Conservation (phyloP, 257 asterid genomes). For the Nemophila menziesii region DNA sequence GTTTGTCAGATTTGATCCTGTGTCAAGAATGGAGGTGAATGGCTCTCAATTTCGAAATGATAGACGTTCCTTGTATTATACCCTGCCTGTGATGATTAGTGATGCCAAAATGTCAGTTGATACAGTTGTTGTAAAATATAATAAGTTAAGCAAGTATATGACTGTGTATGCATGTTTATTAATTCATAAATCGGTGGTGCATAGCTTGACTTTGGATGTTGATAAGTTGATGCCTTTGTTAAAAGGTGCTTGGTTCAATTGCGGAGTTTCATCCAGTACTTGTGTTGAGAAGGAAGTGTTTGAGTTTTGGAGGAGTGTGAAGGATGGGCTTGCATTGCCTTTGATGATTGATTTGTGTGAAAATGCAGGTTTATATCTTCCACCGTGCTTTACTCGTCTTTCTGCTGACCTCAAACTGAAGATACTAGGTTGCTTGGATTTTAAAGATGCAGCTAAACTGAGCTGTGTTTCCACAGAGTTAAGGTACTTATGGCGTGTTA, state of each 20-base stretch:
- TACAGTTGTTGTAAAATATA: slow-evolving; percentile 42
- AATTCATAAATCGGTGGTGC: slow-evolving; percentile 15
- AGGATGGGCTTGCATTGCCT: slow-evolving; percentile 71
- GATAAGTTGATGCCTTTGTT: slow-evolving; percentile 45
- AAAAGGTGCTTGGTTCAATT: slow-evolving; percentile 77
- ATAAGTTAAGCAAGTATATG: slow-evolving; percentile 45
- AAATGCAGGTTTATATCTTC: slow-evolving; percentile 50
- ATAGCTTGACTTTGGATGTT: slow-evolving; percentile 40
- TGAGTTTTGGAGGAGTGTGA: slow-evolving; percentile 59
- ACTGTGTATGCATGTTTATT: slow-evolving; percentile 49
- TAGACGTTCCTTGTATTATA: slow-evolving; percentile 38
- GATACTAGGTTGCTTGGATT: slow-evolving; percentile 50
- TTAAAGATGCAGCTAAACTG: slow-evolving; percentile 51
- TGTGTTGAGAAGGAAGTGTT: slow-evolving; percentile 74
- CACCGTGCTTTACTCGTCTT: slow-evolving; percentile 68
- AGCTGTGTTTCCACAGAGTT: slow-evolving; percentile 53
- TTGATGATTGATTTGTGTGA: slow-evolving; percentile 75
- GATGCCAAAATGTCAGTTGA: slow-evolving; percentile 6
- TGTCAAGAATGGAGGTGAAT: slow-evolving; percentile 15
- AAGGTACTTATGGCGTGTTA: slow-evolving; percentile 42
- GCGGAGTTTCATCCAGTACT: slow-evolving; percentile 34
- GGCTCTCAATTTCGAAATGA: slow-evolving; percentile 24
- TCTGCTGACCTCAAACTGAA: slow-evolving; percentile 71
- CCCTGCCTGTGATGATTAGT: slow-evolving; percentile 39
- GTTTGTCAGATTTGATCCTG: slow-evolving; percentile 46